Evolutionary conservation across 2,329 filamentous ascomycete genomes (phyloP).

Genomic region (Trichoderma oligosporum): DNA sequence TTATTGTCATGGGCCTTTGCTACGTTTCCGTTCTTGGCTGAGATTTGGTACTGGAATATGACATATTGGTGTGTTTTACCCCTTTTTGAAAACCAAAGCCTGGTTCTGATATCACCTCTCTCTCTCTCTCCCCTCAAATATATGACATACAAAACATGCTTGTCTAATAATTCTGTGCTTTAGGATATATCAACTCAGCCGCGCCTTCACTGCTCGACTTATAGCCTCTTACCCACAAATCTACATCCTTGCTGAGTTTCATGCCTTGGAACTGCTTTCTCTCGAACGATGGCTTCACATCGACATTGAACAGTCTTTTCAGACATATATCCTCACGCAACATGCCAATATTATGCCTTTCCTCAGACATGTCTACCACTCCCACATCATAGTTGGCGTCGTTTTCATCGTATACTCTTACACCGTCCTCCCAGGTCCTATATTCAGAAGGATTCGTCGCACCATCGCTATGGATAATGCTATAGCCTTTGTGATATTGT

Average conservation of each 20-base stretch:
- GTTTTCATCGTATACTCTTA: constrained; percentile 5
- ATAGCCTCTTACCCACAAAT: constrained; percentile 2
- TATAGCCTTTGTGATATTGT: not conserved
- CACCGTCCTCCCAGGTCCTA: not conserved
- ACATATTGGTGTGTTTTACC: constrained; percentile 10
- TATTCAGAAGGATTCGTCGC: not conserved
- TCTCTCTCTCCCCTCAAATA: too few relatives aligned
- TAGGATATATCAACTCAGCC: constrained; percentile 9
- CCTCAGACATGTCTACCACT: not conserved
- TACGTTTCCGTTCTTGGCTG: constrained; percentile 7
- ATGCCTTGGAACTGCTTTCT: constrained; percentile 3
- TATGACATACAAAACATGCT: not conserved
- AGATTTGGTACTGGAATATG: constrained; percentile 12
- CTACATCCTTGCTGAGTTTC: not conserved
- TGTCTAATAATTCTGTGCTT: not conserved
- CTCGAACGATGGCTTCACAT: not conserved
- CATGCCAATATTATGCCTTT: not conserved
- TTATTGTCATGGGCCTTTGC: constrained; percentile 2
- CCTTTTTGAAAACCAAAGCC: too few relatives aligned
- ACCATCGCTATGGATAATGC: constrained; percentile 7
- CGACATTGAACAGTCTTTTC: constrained; percentile 6
- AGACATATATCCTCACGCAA: not conserved
- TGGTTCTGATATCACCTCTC: too few relatives aligned
- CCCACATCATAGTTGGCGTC: constrained; percentile 5
- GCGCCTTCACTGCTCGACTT: not conserved